Percentiles rank a stretch among this genome's conserved stretches.
Conservation (phyloP, 192 early-diverging fungal species). For the Coemansia sp. region DNA sequence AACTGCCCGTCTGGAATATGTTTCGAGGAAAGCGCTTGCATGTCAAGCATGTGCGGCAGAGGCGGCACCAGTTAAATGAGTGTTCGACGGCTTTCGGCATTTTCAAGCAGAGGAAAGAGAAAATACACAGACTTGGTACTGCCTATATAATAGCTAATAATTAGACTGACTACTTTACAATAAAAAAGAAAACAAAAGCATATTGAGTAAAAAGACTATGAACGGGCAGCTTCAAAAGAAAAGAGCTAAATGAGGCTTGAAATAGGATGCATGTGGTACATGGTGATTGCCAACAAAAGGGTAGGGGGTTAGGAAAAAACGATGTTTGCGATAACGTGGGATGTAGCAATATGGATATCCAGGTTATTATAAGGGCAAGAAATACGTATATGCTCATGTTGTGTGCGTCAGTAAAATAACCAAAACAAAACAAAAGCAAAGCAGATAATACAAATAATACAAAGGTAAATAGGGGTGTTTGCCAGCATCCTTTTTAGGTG, state of each 20-base stretch:
- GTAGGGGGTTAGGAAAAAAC: neutral
- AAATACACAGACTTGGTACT: neutral
- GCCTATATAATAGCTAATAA: neutral
- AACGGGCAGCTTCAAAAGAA: neutral
- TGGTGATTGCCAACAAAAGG: neutral
- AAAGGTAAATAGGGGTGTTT: too few relatives aligned
- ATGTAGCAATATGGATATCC: neutral
- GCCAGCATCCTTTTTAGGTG: neutral
- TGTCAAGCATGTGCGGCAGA: slow-evolving; percentile 36
- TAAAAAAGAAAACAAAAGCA: slow-evolving; percentile 2
- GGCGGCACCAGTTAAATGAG: slow-evolving; percentile 47
- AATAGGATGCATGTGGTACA: neutral
- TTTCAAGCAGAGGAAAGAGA: neutral
- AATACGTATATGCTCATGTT: neutral
- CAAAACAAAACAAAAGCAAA: neutral
- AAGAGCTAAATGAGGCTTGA: neutral
- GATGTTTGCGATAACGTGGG: neutral
- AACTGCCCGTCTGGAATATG: slow-evolving; percentile 12
- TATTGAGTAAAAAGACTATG: too few relatives aligned
- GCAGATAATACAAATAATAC: neutral
- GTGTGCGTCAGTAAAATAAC: neutral
- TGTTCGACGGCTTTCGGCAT: slow-evolving; percentile 16
- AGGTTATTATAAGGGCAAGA: neutral
- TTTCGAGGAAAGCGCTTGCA: slow-evolving; percentile 26
- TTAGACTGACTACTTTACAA: too few relatives aligned